Base-by-base conservation (phyloP, 2,329 filamentous ascomycete genomes). In the Fusarium continuum region DNA sequence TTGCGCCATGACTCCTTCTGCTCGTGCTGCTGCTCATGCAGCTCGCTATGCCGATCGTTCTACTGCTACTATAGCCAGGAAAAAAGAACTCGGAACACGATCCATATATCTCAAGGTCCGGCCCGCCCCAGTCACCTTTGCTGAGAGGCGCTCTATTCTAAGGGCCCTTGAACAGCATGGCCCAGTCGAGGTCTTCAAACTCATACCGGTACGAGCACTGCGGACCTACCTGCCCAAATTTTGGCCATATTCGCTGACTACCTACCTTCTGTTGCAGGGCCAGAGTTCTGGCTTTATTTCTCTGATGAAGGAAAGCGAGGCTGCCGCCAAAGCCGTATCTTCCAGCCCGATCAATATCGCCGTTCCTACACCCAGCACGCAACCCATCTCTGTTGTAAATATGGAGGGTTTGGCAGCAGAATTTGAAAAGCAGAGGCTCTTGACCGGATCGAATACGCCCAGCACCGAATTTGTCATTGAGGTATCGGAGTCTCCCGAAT, bases 111-210 rank as follows among this genome's bases (percentile, higher is more conserved):
- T 87, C 60, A 78, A 77, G 31, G 84, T 86, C 17, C 71, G 74
- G n/a, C 85, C 85, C 13, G 68, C 79, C 11, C 85, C 85, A 10
- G 67, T 75, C n/a, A 82, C 63, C 40, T 81, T 87, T 63, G 77
- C 79, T 25, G 83, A 87, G 73, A 81, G 85, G 7, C 82, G 84
- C 20, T 83, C 83, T 8, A 77, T 87, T 17, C 74, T 87, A 28
- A 80, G 81, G 36, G 77, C 80, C 23, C 74, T 87, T 19, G 79
- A 85, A 72, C 76, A 77, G 50, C 75, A 82, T 64, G 82, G 80
- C 51, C 73, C 76, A 3, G 77, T 86, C 38, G 82, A 86, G 34
- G 75, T 81, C 29, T 87, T 87, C 71, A 83, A 80, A 73, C 47
- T 51, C 32, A 35, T 63, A 10, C 65, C 70, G 34, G 59, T 64